Evolutionary conservation across 2,329 filamentous ascomycete genomes (phyloP), one percentile per base, ranked within the genome.

Genomic region (Neospermospora avenae): DNA sequence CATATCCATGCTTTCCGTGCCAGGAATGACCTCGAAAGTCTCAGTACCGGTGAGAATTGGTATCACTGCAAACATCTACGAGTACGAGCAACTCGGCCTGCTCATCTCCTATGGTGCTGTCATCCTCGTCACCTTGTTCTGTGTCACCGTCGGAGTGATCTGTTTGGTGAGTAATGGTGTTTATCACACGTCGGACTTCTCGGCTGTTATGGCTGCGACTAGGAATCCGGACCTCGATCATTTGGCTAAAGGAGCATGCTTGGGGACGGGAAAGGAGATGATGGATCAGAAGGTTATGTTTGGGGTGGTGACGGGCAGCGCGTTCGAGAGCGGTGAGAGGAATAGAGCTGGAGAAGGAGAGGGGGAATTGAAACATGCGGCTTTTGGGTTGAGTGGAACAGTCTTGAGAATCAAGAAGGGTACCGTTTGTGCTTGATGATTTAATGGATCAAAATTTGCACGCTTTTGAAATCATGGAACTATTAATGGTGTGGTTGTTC

Each of bases 1-100:
- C n/a, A 67, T 69, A n/a, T 61, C 59, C 48, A 58, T 67, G 58
- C 55, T 67, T 20, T 22, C 18, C 42, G 42, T 45, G 4, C 18
- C 20, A 2, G 42, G 42, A 7, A 28, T 46, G 44, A 46, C 44
- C 7, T 28, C 44, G 1, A 1, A 16, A 28, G 4, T 46, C 13
- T 4, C 8, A 22, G 7, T 37, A 5, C n/a, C n/a, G 1, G 41
- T 46, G 13, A 35, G 18, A 34, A 39, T 37, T 25, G 3, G 24
- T 13, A 31, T 42, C 10, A 57, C 31, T 16, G 20, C 16, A 18
- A 57, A 57, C 31, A 16, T 57, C 1, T 57, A 57, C 20, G 22
- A 11, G 11, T 57, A 57, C 31, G 44, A 57, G 3, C 18, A 25
- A 14, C 16, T 22, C 14, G 35, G 48, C n/a, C 42, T 57, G 28